Evolutionary conservation across 768 basidiomycete genomes (phyloP).

Genomic region (Leccinum obscurum): DNA sequence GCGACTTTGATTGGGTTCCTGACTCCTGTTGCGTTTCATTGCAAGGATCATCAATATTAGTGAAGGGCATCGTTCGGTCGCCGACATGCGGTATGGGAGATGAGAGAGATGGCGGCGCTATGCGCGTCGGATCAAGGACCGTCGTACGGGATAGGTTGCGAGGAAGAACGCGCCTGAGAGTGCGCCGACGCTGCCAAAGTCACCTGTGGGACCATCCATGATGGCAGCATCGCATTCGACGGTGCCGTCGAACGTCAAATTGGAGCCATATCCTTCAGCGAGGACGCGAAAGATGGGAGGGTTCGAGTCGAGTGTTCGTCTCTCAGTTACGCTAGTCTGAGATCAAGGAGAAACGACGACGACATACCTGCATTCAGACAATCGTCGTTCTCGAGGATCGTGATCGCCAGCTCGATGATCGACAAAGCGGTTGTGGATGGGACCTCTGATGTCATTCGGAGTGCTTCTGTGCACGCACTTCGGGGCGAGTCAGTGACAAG

Average conservation of each 20-base stretch:
- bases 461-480: constrained; percentile 55
- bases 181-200: constrained; percentile 78
- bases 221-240: constrained; percentile 85
- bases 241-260: constrained; percentile 67
- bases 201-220: constrained; percentile 49
- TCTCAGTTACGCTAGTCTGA: not conserved
- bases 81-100: not conserved
- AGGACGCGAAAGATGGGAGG: not conserved
- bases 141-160: not conserved
- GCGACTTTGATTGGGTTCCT: constrained; percentile 72
- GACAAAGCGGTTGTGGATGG: constrained; percentile 36
- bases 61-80: not conserved
- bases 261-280: constrained; percentile 67
- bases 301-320: not conserved
- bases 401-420: constrained; percentile 55
- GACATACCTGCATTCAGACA: constrained; percentile 66
- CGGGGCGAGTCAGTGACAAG: not conserved
- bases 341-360: not conserved
- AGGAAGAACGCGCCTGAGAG: constrained; percentile 50
- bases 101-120: not conserved
- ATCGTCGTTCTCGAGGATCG: constrained; percentile 63
- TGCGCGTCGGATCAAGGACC: constrained; percentile 1
- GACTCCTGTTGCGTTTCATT: constrained; percentile 44
- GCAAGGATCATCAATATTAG: not conserved
- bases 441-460: constrained; percentile 23